phyloP scores from a whole-genome alignment of 2,329 filamentous ascomycete genomes.

The Hypoxylon sp. region DNA sequence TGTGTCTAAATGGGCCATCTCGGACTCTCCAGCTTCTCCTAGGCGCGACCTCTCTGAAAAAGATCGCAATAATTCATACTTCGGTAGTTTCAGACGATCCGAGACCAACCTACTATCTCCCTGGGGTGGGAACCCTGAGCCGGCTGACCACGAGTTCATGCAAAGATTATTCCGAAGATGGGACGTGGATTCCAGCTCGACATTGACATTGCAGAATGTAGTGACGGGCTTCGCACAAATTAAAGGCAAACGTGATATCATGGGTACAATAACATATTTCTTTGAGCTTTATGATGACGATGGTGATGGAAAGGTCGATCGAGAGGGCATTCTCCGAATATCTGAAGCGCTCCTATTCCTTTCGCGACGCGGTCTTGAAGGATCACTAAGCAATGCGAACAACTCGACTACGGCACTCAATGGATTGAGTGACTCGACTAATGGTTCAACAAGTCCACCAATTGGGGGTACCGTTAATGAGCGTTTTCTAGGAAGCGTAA shows the following conservation, averaged over 20 bases:
- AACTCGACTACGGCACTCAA: constrained; percentile 70
- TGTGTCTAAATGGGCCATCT: constrained; percentile 92
- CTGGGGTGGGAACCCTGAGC: constrained; percentile 72
- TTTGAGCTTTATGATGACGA: constrained; percentile 98
- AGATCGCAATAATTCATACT: constrained; percentile 72
- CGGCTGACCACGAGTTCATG: constrained; percentile 96
- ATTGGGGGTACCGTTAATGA: constrained; percentile 80
- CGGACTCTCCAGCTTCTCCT: constrained; percentile 80
- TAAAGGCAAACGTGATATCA: constrained; percentile 94
- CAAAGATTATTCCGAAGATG: constrained; percentile 87
- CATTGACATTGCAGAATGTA: constrained; percentile 89
- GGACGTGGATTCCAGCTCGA: constrained; percentile 84
- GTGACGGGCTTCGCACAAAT: constrained; percentile 91
- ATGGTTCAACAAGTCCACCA: constrained; percentile 58
- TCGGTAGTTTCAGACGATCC: constrained; percentile 67
- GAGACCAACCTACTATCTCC: constrained; percentile 61
- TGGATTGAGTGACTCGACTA: constrained; percentile 57
- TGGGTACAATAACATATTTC: constrained; percentile 98
- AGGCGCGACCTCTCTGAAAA: constrained; percentile 64
- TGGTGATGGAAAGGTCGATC: constrained; percentile 89
- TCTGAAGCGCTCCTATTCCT: constrained; percentile 95
- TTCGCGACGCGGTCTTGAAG: constrained; percentile 87
- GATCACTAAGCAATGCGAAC: constrained; percentile 75
- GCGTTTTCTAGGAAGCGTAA: constrained; percentile 91
- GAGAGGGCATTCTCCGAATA: constrained; percentile 94